phyloP scores from a whole-genome alignment of 768 basidiomycete genomes.

The Tulasnella sp. region DNA sequence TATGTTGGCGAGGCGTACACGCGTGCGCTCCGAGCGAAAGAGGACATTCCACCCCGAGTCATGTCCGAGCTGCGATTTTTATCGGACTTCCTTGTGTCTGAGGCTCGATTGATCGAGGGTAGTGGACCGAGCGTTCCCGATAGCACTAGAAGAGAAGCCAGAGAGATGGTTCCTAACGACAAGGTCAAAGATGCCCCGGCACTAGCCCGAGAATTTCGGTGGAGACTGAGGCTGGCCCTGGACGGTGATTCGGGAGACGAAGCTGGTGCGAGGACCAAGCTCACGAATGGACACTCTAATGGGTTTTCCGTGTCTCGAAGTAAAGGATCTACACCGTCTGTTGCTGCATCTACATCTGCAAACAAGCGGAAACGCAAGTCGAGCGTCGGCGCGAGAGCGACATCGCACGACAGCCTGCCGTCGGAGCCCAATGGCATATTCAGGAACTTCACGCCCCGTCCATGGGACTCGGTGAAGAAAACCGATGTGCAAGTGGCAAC shows the following conservation, averaged over 20 bases:
- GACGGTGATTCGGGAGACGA: constrained; percentile 23
- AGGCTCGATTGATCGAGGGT: constrained; percentile 58
- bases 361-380: background rate
- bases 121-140: constrained; percentile 56
- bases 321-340: background rate
- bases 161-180: constrained; percentile 70
- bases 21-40: constrained; percentile 51
- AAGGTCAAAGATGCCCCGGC: constrained; percentile 71
- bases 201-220: constrained; percentile 71
- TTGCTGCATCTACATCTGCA: background rate
- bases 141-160: constrained; percentile 58
- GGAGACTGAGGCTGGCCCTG: constrained; percentile 46
- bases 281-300: background rate
- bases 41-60: constrained; percentile 44
- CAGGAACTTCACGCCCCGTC: constrained; percentile 14
- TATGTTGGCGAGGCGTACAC: constrained; percentile 76
- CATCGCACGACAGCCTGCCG: background rate
- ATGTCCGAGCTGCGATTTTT: constrained; percentile 59
- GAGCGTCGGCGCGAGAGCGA: background rate
- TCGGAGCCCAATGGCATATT: background rate
- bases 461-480: constrained; percentile 24
- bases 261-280: background rate
- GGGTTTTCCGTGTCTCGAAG: background rate
- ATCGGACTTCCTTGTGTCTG: constrained; percentile 66
- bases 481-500: constrained; percentile 27